Evolutionary conservation across 352 stramenopile genomes (phyloP), one percentile per base, ranked within the genome.

Genomic region (Pythium rhizo-oryzae): DNA sequence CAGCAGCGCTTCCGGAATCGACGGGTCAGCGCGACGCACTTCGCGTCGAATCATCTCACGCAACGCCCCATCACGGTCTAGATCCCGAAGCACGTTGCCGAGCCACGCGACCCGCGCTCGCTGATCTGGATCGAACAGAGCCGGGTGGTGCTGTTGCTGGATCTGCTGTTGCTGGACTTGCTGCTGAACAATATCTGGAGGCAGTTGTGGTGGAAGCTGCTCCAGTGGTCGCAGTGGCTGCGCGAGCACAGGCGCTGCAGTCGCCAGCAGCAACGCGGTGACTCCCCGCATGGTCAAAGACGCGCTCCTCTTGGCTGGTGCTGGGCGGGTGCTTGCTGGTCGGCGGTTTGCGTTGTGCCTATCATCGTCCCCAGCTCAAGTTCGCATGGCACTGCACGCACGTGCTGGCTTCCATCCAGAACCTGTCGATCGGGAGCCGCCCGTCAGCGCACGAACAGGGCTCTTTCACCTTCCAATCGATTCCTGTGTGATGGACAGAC

Each of bases 61-160:
- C 19, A 64, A 37, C 2, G 0, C n/a, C 7, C 66, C 66, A 56
- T 72, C 61, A 18, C 49, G 30, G 12, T 63, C 43, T 23, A 71
- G 50, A 15, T 13, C 39, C 18, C 18, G 41, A 12, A 71, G 59
- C 13, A 67, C 41, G 21, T 59, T 71, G 18, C 35, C 58, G 1
- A 71, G 41, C 65, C 58, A 71, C 21, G 19, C 50, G 11, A 62
- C 39, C n/a, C n/a, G 37, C 11, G 8, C 24, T 19, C 52, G 54
- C 16, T 59, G 41, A 0, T 52, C 6, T 25, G 16, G 16, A 3
- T 15, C 43, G n/a, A 5, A 23, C 11, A 21, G 9, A n/a, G 18
- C 15, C 8, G 28, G 4, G 12, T 50, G 53, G 33, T 44, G n/a
- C 21, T 43, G 25, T 28, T 35, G 25, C 41, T 69, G 47, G 8